Evolutionary conservation across 163 green algal species (phyloP).

Genomic region (Scenedesmus sp.): DNA sequence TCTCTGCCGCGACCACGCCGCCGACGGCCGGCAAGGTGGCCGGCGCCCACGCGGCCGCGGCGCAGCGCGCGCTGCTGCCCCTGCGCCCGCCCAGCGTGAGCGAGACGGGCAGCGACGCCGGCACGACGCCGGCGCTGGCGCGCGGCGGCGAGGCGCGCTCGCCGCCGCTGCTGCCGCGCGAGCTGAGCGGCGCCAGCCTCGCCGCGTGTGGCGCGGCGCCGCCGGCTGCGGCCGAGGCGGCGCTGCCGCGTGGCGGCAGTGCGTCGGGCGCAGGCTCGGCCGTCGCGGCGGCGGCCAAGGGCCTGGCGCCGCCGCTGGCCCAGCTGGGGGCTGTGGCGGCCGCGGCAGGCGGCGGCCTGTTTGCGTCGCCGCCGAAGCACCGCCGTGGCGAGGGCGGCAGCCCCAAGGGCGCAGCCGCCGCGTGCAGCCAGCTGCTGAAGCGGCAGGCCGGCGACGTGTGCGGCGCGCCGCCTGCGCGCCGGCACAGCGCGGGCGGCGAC

Average conservation of each 20-base stretch:
- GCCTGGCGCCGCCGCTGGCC: constrained; percentile 2
- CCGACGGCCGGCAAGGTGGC: too few species aligned
- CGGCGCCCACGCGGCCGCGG: too few species aligned
- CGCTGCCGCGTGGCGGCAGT: not conserved
- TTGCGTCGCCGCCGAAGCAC: constrained; percentile 35
- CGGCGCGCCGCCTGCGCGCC: not conserved
- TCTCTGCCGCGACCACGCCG: too few species aligned
- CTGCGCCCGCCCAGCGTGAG: not conserved
- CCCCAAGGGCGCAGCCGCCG: constrained; percentile 24
- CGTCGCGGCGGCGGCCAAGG: constrained; percentile 28
- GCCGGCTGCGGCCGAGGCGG: not conserved
- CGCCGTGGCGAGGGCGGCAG: constrained; percentile 21
- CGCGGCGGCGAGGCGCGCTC: not conserved
- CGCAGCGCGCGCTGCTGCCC: not conserved
- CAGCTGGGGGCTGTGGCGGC: not conserved
- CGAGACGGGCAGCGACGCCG: not conserved
- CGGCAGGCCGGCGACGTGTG: constrained; percentile 24
- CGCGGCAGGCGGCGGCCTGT: not conserved
- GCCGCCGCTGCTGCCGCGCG: not conserved
- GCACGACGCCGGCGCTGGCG: not conserved
- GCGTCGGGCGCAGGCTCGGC: constrained; percentile 15
- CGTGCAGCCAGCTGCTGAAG: constrained; percentile 36
- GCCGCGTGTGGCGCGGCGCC: not conserved
- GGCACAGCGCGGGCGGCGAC: too few species aligned
- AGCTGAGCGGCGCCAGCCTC: constrained; percentile 5